These are phyloP conservation scores for Coemansia nantahalensis DNA, from an alignment of 192 early-diverging fungal genomes.

Conservation along the genomic window DNA sequence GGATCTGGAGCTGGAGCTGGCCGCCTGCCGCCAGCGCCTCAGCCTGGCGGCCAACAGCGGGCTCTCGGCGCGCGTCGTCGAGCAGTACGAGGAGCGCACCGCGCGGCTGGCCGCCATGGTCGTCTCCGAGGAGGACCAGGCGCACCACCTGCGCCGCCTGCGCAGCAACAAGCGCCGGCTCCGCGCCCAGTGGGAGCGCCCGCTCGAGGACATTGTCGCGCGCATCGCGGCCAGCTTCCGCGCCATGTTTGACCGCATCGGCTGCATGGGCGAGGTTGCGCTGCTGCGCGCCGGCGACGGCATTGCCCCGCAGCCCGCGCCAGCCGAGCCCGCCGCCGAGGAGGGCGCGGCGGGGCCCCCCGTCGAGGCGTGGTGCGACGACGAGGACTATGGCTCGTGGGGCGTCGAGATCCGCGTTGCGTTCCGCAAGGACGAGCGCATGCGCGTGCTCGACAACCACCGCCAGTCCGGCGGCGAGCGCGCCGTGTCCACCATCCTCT, in stretches of 20 bases:
- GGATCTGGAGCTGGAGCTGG: slow-evolving; percentile 65
- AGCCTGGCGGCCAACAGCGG: slow-evolving; percentile 37
- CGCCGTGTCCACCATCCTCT: slow-evolving; percentile 93
- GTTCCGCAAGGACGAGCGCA: slow-evolving; percentile 80
- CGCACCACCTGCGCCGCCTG: slow-evolving; percentile 38
- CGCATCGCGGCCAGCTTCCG: slow-evolving; percentile 70
- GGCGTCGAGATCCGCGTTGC: slow-evolving; percentile 93
- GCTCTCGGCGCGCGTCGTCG: slow-evolving; percentile 54
- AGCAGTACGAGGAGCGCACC: slow-evolving; percentile 66
- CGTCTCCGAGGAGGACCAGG: slow-evolving; percentile 37
- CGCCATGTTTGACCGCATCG: slow-evolving; percentile 66
- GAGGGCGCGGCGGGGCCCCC: slow-evolving; percentile 64
- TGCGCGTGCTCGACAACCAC: slow-evolving; percentile 80
- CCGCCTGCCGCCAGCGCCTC: slow-evolving; percentile 37
- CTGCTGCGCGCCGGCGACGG: slow-evolving; percentile 31
- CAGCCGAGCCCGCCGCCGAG: neutral
- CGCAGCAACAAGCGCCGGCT: slow-evolving; percentile 31
- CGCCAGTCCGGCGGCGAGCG: slow-evolving; percentile 98
- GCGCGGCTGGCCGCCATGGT: slow-evolving; percentile 55
- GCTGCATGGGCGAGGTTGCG: slow-evolving; percentile 45
- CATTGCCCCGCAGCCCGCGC: no score
- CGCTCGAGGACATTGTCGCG: slow-evolving; percentile 59
- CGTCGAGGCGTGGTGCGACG: slow-evolving; percentile 11
- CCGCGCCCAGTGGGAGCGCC: slow-evolving; percentile 63
- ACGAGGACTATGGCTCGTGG: slow-evolving; percentile 89